phyloP scores from a whole-genome alignment of 164 flowering plant species.

The Euptelea pleiosperma region DNA sequence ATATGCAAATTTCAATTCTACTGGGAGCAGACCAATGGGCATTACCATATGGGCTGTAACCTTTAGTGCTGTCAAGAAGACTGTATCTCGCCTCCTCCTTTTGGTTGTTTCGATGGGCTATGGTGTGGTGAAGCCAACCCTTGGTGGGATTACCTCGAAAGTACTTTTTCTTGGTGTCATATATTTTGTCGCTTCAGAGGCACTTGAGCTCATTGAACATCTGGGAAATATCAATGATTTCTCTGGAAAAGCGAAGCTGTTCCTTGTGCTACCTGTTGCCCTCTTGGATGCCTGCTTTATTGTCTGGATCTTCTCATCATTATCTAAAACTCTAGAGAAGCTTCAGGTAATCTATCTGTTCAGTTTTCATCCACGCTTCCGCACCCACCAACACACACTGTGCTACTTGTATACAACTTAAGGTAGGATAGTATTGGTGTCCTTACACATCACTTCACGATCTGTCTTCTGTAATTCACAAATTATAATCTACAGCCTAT shows the following conservation, averaged over 20 bases:
- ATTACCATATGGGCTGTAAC: conserved; percentile 83
- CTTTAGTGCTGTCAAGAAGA: conserved; percentile 63
- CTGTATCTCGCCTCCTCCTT: conserved; percentile 80
- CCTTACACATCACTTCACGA: too few species aligned
- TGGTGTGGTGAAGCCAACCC: conserved; percentile 77
- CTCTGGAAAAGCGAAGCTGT: conserved; percentile 59
- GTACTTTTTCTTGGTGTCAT: conserved; percentile 57
- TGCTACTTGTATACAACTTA: too few species aligned
- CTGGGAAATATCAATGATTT: conserved; percentile 81
- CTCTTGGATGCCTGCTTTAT: conserved; percentile 70
- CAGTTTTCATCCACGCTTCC: too few species aligned
- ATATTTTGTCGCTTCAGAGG: conserved; percentile 72
- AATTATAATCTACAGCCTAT: too few species aligned
- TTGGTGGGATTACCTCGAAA: conserved; percentile 74
- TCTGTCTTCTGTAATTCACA: too few species aligned
- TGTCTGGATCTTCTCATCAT: conserved; percentile 80
- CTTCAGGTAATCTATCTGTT: conserved; percentile 47
- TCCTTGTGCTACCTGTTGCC: conserved; percentile 70
- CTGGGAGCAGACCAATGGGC: conserved; percentile 80
- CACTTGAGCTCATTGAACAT: conserved; percentile 76
- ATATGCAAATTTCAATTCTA: conserved; percentile 67
- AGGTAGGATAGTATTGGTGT: too few species aligned
- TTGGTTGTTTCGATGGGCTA: conserved; percentile 85
- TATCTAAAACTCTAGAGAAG: conserved; percentile 67
- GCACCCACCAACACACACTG: too few species aligned